Evolutionary conservation across 495 filamentous ascomycete genomes (phyloP).

Genomic region (Cladorrhinum samala): DNA sequence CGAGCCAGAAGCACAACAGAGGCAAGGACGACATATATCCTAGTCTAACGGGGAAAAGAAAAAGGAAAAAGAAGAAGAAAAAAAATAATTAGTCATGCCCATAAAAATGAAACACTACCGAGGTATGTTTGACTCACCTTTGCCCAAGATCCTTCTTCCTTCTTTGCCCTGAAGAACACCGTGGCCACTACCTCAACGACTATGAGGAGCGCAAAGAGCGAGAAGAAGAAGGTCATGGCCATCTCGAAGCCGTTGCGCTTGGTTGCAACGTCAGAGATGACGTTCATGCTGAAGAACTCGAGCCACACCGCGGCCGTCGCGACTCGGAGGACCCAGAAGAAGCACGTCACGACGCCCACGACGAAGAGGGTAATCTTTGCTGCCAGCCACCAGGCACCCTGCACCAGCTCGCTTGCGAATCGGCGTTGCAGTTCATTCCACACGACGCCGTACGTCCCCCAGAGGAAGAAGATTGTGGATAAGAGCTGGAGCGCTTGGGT

Average conservation of each 20-base stretch:
- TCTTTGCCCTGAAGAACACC: background rate
- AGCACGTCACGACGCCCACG: conserved; percentile 8
- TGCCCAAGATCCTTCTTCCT: background rate
- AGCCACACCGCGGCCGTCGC: conserved; percentile 10
- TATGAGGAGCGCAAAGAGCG: conserved; percentile 8
- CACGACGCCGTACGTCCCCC: conserved; percentile 12
- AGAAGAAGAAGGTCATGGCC: conserved; percentile 11
- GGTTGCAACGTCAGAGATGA: conserved; percentile 14
- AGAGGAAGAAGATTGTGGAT: conserved; percentile 8
- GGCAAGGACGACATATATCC: background rate
- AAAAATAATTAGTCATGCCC: too few relatives aligned
- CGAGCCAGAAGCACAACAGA: background rate
- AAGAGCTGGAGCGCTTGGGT: conserved; percentile 2
- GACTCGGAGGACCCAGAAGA: conserved; percentile 10
- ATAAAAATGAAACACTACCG: too few relatives aligned
- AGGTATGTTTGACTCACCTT: background rate
- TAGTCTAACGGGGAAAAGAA: too few relatives aligned
- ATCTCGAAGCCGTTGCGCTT: conserved; percentile 13
- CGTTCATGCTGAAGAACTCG: conserved; percentile 16
- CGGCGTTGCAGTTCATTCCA: conserved; percentile 11
- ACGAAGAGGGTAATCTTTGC: conserved; percentile 10
- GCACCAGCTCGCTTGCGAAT: background rate
- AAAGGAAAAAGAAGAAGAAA: too few relatives aligned
- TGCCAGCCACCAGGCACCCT: conserved; percentile 7
- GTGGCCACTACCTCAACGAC: background rate